phyloP scores from a whole-genome alignment of 1,139 yeast species.

The Yamadazyma dendronema region DNA sequence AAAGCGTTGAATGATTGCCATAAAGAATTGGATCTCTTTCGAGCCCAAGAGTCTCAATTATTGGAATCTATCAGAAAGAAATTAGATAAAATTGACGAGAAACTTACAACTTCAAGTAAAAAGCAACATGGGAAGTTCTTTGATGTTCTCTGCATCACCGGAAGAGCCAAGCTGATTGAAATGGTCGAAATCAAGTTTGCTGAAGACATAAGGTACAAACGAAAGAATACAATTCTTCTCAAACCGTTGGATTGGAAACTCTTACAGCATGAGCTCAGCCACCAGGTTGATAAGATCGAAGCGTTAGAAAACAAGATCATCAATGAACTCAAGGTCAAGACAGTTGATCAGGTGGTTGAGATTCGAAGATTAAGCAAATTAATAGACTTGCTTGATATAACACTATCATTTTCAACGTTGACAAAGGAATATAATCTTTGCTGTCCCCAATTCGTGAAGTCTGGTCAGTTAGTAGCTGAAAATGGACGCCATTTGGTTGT shows the following conservation, averaged over 20 bases:
- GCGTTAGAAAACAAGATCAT: constrained; percentile 47
- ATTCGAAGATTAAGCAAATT: constrained; percentile 47
- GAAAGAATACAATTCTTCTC: constrained; percentile 28
- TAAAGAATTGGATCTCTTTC: constrained; percentile 27
- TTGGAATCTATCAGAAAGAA: constrained; percentile 19
- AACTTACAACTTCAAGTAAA: constrained; percentile 27
- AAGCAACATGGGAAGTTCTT: constrained; percentile 29
- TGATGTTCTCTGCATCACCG: constrained; percentile 36
- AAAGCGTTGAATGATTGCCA: constrained; percentile 29
- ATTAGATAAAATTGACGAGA: constrained; percentile 28
- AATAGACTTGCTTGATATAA: constrained; percentile 70
- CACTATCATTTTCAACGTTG: constrained; percentile 68
- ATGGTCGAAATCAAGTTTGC: constrained; percentile 15
- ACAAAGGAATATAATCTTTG: constrained; percentile 64
- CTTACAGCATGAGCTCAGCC: constrained; percentile 27
- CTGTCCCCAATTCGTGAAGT: constrained; percentile 61
- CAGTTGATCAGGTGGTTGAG: constrained; percentile 34
- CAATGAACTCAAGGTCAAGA: constrained; percentile 35
- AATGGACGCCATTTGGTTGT: constrained; percentile 89
- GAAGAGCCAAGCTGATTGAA: constrained; percentile 29
- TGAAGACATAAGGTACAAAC: constrained; percentile 25
- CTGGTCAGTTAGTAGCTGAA: constrained; percentile 41
- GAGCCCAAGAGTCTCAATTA: constrained; percentile 22
- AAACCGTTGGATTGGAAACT: constrained; percentile 35
- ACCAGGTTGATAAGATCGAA: constrained; percentile 25